Evolutionary conservation across 345 rosid species (phyloP).

Genomic region (Acer negundo): DNA sequence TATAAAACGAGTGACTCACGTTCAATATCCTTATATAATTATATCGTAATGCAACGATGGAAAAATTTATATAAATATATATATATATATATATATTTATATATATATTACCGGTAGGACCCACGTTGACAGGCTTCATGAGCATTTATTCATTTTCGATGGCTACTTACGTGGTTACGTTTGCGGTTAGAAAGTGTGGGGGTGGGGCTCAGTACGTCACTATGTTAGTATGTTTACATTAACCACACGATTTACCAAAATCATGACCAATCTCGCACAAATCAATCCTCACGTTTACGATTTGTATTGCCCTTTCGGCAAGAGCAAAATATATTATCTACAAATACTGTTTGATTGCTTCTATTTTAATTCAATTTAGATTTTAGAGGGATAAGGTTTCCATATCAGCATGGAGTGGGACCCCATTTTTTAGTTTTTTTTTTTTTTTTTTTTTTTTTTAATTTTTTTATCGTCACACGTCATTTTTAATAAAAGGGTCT

Average conservation of each 20-base stretch:
- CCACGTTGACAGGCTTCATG: background rate
- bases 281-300: no score
- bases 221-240: background rate
- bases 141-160: background rate
- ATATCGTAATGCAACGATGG: no score
- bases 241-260: conserved; percentile 11
- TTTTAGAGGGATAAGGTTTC: background rate
- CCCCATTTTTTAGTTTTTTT: background rate
- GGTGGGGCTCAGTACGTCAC: background rate
- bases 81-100: no score
- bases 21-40: no score
- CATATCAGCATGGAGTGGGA: background rate
- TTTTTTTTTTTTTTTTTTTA: no score
- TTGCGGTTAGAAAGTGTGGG: background rate
- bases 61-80: no score
- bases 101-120: background rate
- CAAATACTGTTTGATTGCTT: no score
- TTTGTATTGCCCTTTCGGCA: background rate
- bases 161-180: background rate
- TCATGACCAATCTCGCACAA: no score
- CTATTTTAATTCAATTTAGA: no score
- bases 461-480: no score
- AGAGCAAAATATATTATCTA: background rate
- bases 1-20: no score
- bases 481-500: no score